Evolutionary conservation across 106 monocot species (phyloP), one percentile per base, ranked within the genome.

Genomic region (Hemerocallis citrina): DNA sequence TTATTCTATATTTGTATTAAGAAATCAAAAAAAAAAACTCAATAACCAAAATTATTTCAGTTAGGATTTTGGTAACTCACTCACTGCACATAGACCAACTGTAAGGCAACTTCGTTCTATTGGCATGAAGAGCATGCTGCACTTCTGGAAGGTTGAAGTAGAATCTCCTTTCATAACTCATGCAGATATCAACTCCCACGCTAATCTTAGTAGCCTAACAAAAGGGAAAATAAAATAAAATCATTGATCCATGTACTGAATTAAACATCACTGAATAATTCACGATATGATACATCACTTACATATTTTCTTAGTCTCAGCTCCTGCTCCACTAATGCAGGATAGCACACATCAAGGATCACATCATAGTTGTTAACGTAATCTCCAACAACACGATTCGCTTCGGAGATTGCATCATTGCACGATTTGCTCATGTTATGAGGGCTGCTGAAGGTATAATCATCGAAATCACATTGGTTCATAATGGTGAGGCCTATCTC

Each of bases 91-190:
- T 93, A 48, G 77, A 71, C 93, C 93, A 93, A 10, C 56, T 59
- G 62, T 93, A 93, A 3, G 78, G 74, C 49, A 88, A 72, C 12
- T 60, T 67, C 5, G 93, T 93, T 40, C 84, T 71, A 71, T 93
- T 93, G 46, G 93, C 93, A 82, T 93, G 84, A 48, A 93, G 85
- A 48, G 93, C 93, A n/a, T 50, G 63, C 59, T 93, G 93, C 19
- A 93, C 93, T 67, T 93, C 85, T 27, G 81, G 93, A 33, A 93
- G 79, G 56, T 88, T 93, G 70, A 93, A 88, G 57, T 93, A 93
- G 49, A 85, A 93, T 5, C 41, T 34, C 51, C 93, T 79, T 67
- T 93, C 93, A n/a, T 63, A 75, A 21, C 74, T 74, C 84, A 93
- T 88, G 71, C 93, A 93, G 0, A 93, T 88, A 76, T 93, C 93